Conservation (phyloP, 2,329 filamentous ascomycete species). For the Gnomoniopsis smithogilvyi region DNA sequence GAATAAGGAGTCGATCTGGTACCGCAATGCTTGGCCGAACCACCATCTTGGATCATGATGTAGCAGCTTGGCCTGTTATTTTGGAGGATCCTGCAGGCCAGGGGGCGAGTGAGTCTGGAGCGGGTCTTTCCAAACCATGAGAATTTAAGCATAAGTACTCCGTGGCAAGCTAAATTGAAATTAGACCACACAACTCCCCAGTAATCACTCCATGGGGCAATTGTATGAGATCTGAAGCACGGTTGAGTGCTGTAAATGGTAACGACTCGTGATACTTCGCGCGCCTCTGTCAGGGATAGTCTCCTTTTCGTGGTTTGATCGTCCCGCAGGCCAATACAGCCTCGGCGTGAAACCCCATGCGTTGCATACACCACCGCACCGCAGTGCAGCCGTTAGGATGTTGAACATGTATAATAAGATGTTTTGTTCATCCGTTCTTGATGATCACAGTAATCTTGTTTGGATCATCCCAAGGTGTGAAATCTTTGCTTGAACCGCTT, state of each 20-base stretch:
- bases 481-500: background rate
- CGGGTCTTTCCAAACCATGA: too few species aligned
- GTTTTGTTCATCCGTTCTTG: background rate
- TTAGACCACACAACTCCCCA: too few species aligned
- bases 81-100: too few species aligned
- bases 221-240: background rate
- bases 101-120: too few species aligned
- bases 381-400: background rate
- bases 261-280: background rate
- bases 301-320: background rate
- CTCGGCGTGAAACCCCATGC: slow-evolving; percentile 1
- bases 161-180: too few species aligned
- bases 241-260: background rate
- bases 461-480: background rate
- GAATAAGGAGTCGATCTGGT: too few species aligned
- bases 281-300: background rate
- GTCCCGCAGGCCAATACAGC: background rate
- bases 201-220: too few species aligned
- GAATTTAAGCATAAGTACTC: too few species aligned
- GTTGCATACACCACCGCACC: background rate
- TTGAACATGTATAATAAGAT: background rate
- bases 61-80: too few species aligned
- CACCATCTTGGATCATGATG: too few species aligned
- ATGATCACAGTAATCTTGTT: background rate
- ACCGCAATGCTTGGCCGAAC: too few species aligned